Percentiles rank a stretch among this genome's conserved stretches.
Evolutionary conservation across 2,329 filamentous ascomycete species (phyloP).

Genomic region (Diaporthe nobilis): DNA sequence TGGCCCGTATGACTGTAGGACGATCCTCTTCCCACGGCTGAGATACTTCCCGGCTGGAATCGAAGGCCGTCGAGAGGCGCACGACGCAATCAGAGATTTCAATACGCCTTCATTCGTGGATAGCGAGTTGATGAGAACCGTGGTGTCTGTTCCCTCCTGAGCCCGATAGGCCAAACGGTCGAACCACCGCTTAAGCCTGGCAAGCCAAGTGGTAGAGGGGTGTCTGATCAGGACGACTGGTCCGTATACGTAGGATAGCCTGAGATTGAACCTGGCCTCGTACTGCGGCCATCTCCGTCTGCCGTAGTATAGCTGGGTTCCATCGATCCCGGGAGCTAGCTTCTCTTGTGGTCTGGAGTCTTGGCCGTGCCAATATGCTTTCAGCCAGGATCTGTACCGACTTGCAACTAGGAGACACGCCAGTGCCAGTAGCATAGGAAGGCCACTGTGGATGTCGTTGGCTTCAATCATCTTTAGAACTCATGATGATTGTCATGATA

Average conservation of each 20-base stretch:
- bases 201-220: neutral
- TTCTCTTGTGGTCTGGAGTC: neutral
- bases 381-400: conserved; percentile 3
- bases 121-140: conserved; percentile 38
- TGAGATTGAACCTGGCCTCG: conserved; percentile 38
- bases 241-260: conserved; percentile 33
- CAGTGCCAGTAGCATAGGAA: conserved; percentile 16
- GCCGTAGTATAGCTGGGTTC: conserved; percentile 33
- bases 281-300: conserved; percentile 37
- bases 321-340: neutral
- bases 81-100: conserved; percentile 29
- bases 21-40: conserved; percentile 37
- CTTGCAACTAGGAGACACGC: conserved; percentile 5
- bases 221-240: conserved; percentile 32
- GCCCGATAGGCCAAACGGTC: neutral
- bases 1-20: conserved; percentile 36
- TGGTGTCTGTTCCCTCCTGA: conserved; percentile 4
- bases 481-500: neutral
- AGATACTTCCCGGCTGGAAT: conserved; percentile 40
- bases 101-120: conserved; percentile 21
- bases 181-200: neutral
- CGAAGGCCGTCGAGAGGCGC: conserved; percentile 34
- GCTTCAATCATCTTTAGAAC: conserved; percentile 2
- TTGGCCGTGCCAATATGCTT: neutral
- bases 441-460: neutral